These are phyloP conservation scores for Arthrinium phaeospermum DNA, from an alignment of 2,329 filamentous ascomycete species.

Conservation along the genomic window DNA sequence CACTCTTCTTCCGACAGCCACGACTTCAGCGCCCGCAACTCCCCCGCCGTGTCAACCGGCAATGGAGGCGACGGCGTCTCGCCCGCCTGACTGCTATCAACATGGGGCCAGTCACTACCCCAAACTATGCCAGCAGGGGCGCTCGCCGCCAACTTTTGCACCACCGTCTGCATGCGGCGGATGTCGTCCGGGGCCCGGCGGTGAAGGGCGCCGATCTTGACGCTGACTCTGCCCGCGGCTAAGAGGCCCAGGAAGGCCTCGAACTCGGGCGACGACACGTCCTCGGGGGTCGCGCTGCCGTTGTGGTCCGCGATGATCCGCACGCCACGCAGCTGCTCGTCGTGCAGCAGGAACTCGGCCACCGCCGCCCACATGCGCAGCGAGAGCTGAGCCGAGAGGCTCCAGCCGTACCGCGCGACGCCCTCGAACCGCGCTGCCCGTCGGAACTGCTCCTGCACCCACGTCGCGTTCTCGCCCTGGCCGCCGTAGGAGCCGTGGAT, in stretches of 20 bases:
- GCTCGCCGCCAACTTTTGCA: not conserved
- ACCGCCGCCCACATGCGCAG: slow-evolving; percentile 12
- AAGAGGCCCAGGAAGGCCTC: slow-evolving; percentile 1
- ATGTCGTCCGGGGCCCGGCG: slow-evolving; percentile 3
- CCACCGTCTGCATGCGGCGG: not conserved
- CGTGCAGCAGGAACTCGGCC: not conserved
- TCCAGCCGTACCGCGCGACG: not conserved
- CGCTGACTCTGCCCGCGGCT: not conserved
- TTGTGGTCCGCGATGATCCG: slow-evolving; percentile 9
- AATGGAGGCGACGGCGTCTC: not conserved
- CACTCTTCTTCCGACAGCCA: slow-evolving; percentile 13
- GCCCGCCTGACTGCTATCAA: not conserved
- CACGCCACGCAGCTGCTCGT: not conserved
- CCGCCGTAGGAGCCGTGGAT: slow-evolving; percentile 14
- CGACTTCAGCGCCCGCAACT: not conserved
- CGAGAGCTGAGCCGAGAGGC: slow-evolving; percentile 18
- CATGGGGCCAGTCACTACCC: slow-evolving; percentile 17
- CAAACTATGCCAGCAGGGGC: not conserved
- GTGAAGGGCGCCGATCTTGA: slow-evolving; percentile 16
- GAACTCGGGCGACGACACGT: not conserved
- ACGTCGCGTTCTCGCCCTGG: not conserved
- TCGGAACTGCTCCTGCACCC: not conserved
- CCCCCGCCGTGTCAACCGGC: not conserved
- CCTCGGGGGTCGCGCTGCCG: slow-evolving; percentile 9
- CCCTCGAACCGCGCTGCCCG: not conserved